Conservation (phyloP, 2,329 filamentous ascomycete genomes). For the Ophiostoma novo-ulmi region DNA sequence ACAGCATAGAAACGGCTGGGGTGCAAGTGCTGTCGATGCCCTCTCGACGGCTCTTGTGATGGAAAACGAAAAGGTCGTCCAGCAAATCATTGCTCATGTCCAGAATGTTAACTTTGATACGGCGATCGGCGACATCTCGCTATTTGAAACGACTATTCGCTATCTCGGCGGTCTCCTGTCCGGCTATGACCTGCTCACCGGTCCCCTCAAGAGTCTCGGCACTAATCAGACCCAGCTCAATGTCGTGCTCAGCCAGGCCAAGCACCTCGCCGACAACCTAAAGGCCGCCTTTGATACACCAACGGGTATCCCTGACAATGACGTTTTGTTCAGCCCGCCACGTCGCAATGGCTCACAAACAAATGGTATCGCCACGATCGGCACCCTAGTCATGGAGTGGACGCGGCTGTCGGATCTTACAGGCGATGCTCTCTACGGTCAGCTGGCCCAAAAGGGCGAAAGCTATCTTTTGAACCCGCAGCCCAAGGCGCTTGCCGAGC, state of each 20-base stretch:
- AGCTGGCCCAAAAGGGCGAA: conserved; percentile 63
- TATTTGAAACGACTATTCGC: conserved; percentile 89
- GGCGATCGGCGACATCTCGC: conserved; percentile 58
- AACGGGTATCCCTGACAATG: conserved; percentile 68
- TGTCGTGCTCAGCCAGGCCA: conserved; percentile 60
- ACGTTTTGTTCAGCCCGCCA: conserved; percentile 54
- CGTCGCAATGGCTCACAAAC: conserved; percentile 45
- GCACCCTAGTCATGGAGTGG: conserved; percentile 80
- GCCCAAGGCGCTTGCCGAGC: conserved; percentile 53
- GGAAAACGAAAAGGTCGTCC: conserved; percentile 61
- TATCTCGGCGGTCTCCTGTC: conserved; percentile 78
- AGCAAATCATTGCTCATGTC: conserved; percentile 66
- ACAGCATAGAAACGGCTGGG: conserved; percentile 68
- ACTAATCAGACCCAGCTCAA: conserved; percentile 45
- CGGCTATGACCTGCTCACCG: conserved; percentile 67
- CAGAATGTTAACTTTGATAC: conserved; percentile 64
- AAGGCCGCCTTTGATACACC: conserved; percentile 74
- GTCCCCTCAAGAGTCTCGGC: conserved; percentile 51
- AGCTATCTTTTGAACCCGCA: conserved; percentile 63
- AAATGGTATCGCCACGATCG: conserved; percentile 71
- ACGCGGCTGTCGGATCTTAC: conserved; percentile 72
- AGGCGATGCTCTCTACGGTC: conserved; percentile 59
- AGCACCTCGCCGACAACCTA: conserved; percentile 64
- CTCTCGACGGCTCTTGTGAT: conserved; percentile 76
- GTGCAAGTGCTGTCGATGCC: conserved; percentile 75